Percentiles rank a stretch among this genome's conserved stretches.
Evolutionary conservation across 768 basidiomycete species (phyloP).

Genomic region (Termitomyces sp.): DNA sequence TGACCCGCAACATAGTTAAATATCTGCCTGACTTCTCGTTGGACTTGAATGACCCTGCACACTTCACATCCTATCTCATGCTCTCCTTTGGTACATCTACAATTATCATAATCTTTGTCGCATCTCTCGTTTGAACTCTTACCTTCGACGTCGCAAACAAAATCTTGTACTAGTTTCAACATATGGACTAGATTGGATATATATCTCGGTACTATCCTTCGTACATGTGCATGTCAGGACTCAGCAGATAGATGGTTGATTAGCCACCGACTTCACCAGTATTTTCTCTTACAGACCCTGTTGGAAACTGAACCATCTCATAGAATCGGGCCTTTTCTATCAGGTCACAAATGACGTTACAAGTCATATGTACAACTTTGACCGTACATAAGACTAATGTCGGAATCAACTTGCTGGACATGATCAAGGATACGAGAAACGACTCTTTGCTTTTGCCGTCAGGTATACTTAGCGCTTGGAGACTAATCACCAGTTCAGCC

Average conservation of each 20-base stretch:
- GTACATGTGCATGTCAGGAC: not conserved
- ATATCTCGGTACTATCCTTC: not conserved
- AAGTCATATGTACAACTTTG: too few relatives aligned
- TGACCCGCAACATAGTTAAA: constrained; percentile 46
- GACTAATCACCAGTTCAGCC: too few relatives aligned
- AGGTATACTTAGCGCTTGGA: too few relatives aligned
- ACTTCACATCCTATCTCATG: constrained; percentile 12
- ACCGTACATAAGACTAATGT: too few relatives aligned
- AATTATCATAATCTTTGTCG: constrained; percentile 14
- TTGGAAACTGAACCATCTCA: too few relatives aligned
- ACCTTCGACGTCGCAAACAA: not conserved
- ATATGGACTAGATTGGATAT: constrained; percentile 15
- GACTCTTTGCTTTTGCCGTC: too few relatives aligned
- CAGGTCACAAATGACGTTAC: too few relatives aligned
- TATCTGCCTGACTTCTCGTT: not conserved
- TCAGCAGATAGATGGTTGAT: not conserved
- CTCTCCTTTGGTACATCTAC: constrained; percentile 11
- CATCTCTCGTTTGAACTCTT: constrained; percentile 3
- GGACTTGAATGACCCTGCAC: constrained; percentile 4
- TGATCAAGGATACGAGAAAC: too few relatives aligned
- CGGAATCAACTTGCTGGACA: too few relatives aligned
- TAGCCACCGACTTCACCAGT: not conserved
- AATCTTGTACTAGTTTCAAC: constrained; percentile 15
- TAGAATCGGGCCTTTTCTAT: too few relatives aligned
- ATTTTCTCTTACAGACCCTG: too few relatives aligned